Evolutionary conservation across 2,329 filamentous ascomycete genomes (phyloP).

Genomic region (Aureobasidium musti): DNA sequence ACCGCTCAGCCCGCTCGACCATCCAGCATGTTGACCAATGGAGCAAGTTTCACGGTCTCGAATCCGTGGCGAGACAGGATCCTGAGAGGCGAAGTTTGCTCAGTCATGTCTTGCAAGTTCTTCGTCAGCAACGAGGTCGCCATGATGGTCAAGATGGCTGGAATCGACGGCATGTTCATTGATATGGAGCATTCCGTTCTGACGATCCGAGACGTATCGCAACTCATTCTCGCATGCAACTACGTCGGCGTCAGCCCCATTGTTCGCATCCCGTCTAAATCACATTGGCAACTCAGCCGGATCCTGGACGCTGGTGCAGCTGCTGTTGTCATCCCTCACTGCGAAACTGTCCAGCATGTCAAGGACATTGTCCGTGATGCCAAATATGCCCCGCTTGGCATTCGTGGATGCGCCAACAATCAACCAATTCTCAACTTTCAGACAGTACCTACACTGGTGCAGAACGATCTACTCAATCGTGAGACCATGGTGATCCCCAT

Average conservation of each 20-base stretch:
- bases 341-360: slow-evolving; percentile 44
- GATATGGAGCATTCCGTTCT: slow-evolving; percentile 51
- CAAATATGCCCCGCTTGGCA: slow-evolving; percentile 46
- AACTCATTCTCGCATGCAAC: slow-evolving; percentile 46
- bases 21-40: background rate
- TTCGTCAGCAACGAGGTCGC: slow-evolving; percentile 43
- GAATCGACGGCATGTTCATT: slow-evolving; percentile 48
- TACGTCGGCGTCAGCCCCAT: slow-evolving; percentile 47
- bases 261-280: slow-evolving; percentile 47
- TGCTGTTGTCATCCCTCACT: slow-evolving; percentile 48
- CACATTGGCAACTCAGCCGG: slow-evolving; percentile 44
- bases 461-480: slow-evolving; percentile 42
- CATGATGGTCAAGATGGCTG: slow-evolving; percentile 47
- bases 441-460: slow-evolving; percentile 32
- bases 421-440: slow-evolving; percentile 45
- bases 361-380: slow-evolving; percentile 43
- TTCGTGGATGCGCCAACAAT: slow-evolving; percentile 43
- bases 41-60: slow-evolving; percentile 1
- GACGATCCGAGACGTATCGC: slow-evolving; percentile 42
- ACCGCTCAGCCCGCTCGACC: background rate
- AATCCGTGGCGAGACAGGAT: slow-evolving; percentile 18
- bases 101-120: slow-evolving; percentile 37
- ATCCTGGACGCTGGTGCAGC: slow-evolving; percentile 48
- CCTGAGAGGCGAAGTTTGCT: slow-evolving; percentile 11
- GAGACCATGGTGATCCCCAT: slow-evolving; percentile 49